Evolutionary conservation across 768 basidiomycete genomes (phyloP), one percentile per base, ranked within the genome.

Genomic region (Lactarius tabidus): DNA sequence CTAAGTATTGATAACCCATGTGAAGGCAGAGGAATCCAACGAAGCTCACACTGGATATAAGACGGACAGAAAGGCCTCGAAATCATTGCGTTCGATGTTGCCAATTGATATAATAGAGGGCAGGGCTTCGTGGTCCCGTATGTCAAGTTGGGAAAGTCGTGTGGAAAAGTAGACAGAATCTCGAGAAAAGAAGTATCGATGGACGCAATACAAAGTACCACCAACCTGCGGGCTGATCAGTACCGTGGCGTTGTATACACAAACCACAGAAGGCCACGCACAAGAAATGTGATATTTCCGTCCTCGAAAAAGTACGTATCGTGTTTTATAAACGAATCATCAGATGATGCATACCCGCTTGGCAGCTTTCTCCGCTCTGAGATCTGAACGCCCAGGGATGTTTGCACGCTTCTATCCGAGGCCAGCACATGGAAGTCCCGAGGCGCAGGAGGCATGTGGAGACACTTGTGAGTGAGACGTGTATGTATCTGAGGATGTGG

Each of bases 11-110:
- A 41, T 31, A 31, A 39, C 3, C 3, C 33, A 20, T 1, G 36
- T 23, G 5, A 17, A 35, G 26, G 59, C 6, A 35, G 10, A 8
- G 28, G 45, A 35, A 33, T 15, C 31, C 12, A 23, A 3, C 12
- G 23, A 23, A 57, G 57, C 68, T 60, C 31, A 70, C 69, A 28
- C 10, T 10, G 69, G 68, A 39, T 70, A 70, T 45, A 70, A 23
- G 26, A 70, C 39, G 5, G 65, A 70, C 43, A 70, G 69, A 33
- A 70, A 58, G 0, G 67, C 64, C 6, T 70, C 69, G 4, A 70
- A 68, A 1, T 70, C 67, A 1, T 28, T 59, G 18, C 53, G 29
- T 33, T 66, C 45, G 20, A 68, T 20, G 12, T 61, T 60, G n/a
- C 48, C 20, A 6, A 68, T 26, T 23, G 59, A 39, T 20, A 68